Percentiles rank a stretch among this genome's conserved stretches.
phyloP scores from a whole-genome alignment of 192 early-diverging fungal genomes.

The Backusella liffmaniae region DNA sequence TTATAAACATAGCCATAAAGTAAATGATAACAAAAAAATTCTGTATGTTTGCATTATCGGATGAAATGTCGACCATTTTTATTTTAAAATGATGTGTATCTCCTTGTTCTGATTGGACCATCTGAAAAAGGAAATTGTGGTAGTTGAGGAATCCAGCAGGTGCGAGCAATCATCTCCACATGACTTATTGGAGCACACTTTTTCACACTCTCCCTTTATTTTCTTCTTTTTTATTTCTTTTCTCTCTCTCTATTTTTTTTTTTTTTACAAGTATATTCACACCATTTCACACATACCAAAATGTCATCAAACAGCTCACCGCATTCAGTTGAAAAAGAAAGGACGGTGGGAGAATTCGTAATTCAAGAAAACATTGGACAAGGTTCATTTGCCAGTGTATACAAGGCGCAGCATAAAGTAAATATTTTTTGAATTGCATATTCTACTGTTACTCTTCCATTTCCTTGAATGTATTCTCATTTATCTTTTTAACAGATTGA shows the following conservation, averaged over 20 bases:
- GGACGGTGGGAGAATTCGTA: slow-evolving; percentile 72
- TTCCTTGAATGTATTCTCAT: neutral
- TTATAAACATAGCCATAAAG: neutral
- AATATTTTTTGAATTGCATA: neutral
- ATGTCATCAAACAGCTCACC: neutral
- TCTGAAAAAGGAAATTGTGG: neutral
- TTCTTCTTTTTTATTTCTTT: neutral
- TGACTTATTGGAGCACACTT: neutral
- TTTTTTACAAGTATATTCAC: neutral
- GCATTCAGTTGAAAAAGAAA: neutral
- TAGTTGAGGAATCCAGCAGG: neutral
- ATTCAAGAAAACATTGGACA: slow-evolving; percentile 85
- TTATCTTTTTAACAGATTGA: neutral
- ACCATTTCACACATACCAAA: neutral
- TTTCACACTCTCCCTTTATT: neutral
- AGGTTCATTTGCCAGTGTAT: slow-evolving; percentile 96
- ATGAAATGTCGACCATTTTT: neutral
- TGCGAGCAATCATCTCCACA: neutral
- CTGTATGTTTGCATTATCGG: neutral
- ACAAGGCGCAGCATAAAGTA: slow-evolving; percentile 71
- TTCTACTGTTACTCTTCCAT: no score
- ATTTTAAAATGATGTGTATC: neutral
- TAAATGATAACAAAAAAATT: no score
- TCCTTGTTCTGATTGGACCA: neutral
- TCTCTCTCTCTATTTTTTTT: neutral